Evolutionary conservation across 129 eudicot genomes (phyloP).

Genomic region (Lonicera japonica): DNA sequence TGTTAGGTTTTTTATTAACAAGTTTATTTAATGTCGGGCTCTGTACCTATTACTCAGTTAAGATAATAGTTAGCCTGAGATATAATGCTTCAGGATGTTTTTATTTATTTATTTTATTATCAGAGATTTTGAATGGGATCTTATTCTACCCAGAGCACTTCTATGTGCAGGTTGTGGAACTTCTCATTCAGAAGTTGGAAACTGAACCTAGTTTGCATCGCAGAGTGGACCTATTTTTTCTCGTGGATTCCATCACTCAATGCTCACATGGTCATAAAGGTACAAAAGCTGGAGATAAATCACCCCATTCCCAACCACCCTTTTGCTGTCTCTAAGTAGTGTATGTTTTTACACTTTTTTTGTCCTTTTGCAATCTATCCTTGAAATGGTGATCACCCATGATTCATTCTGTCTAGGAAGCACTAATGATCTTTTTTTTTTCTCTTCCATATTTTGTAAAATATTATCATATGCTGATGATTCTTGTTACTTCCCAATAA

Average conservation of each 20-base stretch:
- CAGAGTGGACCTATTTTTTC: conserved; percentile 78
- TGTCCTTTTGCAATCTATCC: too few relatives aligned
- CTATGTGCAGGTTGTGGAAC: conserved; percentile 71
- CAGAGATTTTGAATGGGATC: too few relatives aligned
- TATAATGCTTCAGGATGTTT: too few relatives aligned
- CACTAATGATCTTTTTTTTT: not conserved
- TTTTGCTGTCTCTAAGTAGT: too few relatives aligned
- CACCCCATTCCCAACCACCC: not conserved
- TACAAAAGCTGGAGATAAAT: conserved; percentile 12
- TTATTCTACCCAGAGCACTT: not conserved
- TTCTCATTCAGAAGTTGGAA: conserved; percentile 73
- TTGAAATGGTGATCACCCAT: not conserved
- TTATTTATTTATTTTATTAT: too few relatives aligned
- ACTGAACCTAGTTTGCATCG: conserved; percentile 69
- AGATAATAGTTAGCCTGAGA: too few relatives aligned
- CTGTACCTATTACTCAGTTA: too few relatives aligned
- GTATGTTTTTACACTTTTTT: too few relatives aligned
- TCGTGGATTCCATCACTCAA: conserved; percentile 91
- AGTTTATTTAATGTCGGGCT: too few relatives aligned
- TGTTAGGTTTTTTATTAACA: too few relatives aligned
- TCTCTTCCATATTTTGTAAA: not conserved
- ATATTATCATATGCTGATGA: not conserved
- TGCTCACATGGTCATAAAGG: conserved; percentile 91
- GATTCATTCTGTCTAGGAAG: not conserved
- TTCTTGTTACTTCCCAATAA: not conserved